These are phyloP conservation scores for Neotropicomus parvogracilis DNA, from an alignment of 1,284 basidiomycete species.

Conservation along the genomic window DNA sequence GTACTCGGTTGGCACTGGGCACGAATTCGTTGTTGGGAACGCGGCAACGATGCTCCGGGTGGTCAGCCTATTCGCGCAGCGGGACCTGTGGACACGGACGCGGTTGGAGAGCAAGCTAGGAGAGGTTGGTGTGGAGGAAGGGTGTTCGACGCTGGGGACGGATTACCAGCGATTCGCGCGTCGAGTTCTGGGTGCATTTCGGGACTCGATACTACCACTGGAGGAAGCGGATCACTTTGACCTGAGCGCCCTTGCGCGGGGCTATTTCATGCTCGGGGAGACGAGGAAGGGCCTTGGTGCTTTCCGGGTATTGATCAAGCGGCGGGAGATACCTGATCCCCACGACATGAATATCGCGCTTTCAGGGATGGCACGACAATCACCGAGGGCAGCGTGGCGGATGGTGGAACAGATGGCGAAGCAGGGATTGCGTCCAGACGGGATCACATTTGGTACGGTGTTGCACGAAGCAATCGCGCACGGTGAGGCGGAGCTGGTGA, in stretches of 20 bases:
- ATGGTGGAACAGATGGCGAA: slow-evolving; percentile 49
- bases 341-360: slow-evolving; percentile 64
- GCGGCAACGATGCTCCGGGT: slow-evolving; percentile 50
- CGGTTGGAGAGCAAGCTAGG: slow-evolving; percentile 1
- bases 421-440: slow-evolving; percentile 47
- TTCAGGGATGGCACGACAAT: slow-evolving; percentile 47
- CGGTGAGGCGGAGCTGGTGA: slow-evolving; percentile 43
- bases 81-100: slow-evolving; percentile 26
- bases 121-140: background rate
- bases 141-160: slow-evolving; percentile 2
- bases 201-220: slow-evolving; percentile 43
- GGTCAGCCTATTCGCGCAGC: slow-evolving; percentile 49
- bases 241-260: slow-evolving; percentile 60
- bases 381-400: slow-evolving; percentile 43
- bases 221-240: slow-evolving; percentile 45
- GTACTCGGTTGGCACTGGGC: slow-evolving; percentile 44
- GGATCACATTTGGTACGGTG: slow-evolving; percentile 55
- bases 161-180: slow-evolving; percentile 39
- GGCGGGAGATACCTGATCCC: slow-evolving; percentile 53
- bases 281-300: slow-evolving; percentile 44
- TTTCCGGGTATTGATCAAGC: slow-evolving; percentile 45
- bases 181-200: slow-evolving; percentile 46
- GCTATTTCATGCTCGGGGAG: slow-evolving; percentile 55
- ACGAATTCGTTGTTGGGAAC: slow-evolving; percentile 42
- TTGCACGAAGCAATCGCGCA: slow-evolving; percentile 51